Percentiles rank a stretch among this genome's conserved stretches.
phyloP scores from a whole-genome alignment of 176 grass and related monocot genomes.

The Oryza meridionalis region DNA sequence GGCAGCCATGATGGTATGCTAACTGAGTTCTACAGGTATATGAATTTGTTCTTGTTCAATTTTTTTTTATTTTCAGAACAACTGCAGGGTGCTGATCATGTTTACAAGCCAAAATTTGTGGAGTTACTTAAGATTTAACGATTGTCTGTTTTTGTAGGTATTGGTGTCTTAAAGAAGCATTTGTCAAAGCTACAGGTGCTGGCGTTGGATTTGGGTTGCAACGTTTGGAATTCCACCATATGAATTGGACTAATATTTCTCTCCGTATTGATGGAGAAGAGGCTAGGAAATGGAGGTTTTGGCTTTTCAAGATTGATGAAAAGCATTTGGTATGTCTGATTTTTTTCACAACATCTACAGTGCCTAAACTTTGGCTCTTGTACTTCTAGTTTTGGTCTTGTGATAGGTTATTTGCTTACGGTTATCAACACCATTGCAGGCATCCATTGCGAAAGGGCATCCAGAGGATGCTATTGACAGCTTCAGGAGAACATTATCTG shows the following conservation, averaged over 20 bases:
- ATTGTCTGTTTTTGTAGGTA: conserved; percentile 49
- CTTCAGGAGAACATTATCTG: conserved; percentile 41
- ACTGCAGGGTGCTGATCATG: neutral
- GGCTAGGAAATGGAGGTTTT: conserved; percentile 56
- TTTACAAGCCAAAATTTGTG: neutral
- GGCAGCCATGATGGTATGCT: conserved; percentile 40
- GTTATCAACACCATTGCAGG: conserved; percentile 51
- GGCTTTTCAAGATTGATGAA: conserved; percentile 53
- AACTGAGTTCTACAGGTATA: conserved; percentile 76
- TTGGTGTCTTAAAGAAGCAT: conserved; percentile 93
- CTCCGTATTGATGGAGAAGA: conserved; percentile 63
- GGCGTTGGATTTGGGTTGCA: conserved; percentile 72
- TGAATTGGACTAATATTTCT: conserved; percentile 57
- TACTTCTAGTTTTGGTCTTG: neutral
- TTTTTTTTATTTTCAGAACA: neutral
- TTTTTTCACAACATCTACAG: neutral
- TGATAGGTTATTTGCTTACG: conserved; percentile 23
- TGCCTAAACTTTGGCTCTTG: neutral
- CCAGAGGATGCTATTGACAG: conserved; percentile 53
- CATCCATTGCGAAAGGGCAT: conserved; percentile 66
- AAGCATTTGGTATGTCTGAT: conserved; percentile 47
- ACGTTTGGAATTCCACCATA: conserved; percentile 75
- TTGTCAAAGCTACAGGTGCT: conserved; percentile 74
- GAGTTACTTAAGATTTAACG: neutral
- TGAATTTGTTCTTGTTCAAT: neutral